Percentiles rank a stretch among this genome's conserved stretches.
phyloP scores from a whole-genome alignment of 1,139 yeast species.

The Suhomyces atakaporum region DNA sequence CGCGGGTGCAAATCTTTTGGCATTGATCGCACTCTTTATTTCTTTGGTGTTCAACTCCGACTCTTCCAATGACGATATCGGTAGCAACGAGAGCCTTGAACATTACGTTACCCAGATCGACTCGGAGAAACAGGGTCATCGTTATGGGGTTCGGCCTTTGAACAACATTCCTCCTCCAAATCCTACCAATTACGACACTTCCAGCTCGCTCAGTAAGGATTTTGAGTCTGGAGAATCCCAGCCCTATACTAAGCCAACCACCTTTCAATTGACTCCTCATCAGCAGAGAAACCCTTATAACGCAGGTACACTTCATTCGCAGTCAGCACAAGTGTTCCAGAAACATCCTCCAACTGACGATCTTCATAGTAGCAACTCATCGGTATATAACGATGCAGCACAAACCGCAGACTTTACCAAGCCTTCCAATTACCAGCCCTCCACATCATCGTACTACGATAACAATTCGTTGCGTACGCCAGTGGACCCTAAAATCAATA shows the following conservation, averaged over 20 bases:
- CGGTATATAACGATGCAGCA: constrained; percentile 37
- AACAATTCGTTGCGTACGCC: not conserved
- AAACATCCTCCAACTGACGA: constrained; percentile 1
- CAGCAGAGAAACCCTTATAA: constrained; percentile 4
- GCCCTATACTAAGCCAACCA: constrained; percentile 1
- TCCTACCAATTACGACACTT: constrained; percentile 5
- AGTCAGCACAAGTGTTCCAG: not conserved
- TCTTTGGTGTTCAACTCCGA: constrained; percentile 22
- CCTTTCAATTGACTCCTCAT: constrained; percentile 6
- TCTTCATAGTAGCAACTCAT: constrained; percentile 22
- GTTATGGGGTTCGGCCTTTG: constrained; percentile 7
- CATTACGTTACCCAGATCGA: constrained; percentile 2
- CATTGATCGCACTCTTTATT: constrained; percentile 30
- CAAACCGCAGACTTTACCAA: constrained; percentile 39
- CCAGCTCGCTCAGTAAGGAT: constrained; percentile 11
- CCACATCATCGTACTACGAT: constrained; percentile 15
- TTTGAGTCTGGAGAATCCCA: constrained; percentile 6
- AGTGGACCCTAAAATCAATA: constrained; percentile 7
- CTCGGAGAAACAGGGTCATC: constrained; percentile 5
- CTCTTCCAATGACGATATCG: constrained; percentile 9
- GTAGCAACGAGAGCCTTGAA: constrained; percentile 7
- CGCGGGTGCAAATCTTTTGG: constrained; percentile 53
- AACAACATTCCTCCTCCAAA: constrained; percentile 8
- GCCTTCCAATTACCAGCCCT: constrained; percentile 7
- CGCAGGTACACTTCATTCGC: not conserved